Evolutionary conservation across 176 grass and related monocot species (phyloP).

Genomic region (Rhynchospora breviuscula): DNA sequence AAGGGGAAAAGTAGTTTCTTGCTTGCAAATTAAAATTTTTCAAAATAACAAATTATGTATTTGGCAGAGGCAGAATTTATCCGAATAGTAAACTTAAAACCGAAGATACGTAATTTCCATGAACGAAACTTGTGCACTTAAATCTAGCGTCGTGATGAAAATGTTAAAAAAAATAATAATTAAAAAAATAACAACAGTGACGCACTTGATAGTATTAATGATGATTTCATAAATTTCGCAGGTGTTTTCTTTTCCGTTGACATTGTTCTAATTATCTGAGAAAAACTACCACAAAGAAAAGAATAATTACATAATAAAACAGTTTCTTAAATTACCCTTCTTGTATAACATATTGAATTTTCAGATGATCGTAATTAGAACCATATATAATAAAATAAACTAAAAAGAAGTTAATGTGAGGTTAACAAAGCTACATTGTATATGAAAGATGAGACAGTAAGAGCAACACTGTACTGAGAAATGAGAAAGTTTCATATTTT

Average conservation of each 20-base stretch:
- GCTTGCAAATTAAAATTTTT: background rate
- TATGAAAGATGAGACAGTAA: background rate
- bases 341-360: background rate
- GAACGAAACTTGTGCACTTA: background rate
- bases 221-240: background rate
- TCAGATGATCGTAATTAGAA: background rate
- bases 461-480: slow-evolving; percentile 16
- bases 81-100: background rate
- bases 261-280: background rate
- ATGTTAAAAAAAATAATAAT: background rate
- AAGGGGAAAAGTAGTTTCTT: background rate
- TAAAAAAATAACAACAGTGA: background rate
- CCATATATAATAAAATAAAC: background rate
- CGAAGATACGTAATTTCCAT: background rate
- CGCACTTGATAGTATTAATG: background rate
- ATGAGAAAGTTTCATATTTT: slow-evolving; percentile 27
- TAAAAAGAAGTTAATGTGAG: background rate
- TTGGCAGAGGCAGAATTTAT: background rate
- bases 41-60: background rate
- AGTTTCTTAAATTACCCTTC: background rate
- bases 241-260: background rate
- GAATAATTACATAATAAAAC: background rate
- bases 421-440: slow-evolving; percentile 6
- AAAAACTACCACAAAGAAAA: background rate
- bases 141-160: background rate